Base-by-base conservation (phyloP, 176 grass and related monocot species). In the Alopecurus myosuroides region DNA sequence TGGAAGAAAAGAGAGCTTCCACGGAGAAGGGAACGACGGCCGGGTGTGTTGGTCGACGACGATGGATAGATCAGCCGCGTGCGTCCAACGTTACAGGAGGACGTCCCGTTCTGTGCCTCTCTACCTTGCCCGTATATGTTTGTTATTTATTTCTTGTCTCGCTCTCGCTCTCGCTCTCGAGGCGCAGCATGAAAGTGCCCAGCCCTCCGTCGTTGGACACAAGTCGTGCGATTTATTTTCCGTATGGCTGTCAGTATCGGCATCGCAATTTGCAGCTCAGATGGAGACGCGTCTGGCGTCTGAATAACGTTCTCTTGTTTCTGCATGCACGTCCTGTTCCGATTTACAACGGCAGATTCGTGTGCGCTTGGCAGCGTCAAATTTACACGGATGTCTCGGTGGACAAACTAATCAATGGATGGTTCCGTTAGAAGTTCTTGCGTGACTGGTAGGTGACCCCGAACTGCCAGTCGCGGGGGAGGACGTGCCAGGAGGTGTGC, bases 401-500 rank as follows among this genome's bases (percentile, higher is more conserved):
- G 20, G 51, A 55, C 53, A 56, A 23, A 26, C 23, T 20, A 23
- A 57, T 25, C 3, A 2, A 9, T 61, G 25, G 25, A 14, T 45
- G 4, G 28, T n/a, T n/a, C n/a, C n/a, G n/a, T n/a, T n/a, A n/a
- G 70, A 74, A 74, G 70, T 74, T 74, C 70, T 74, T 74, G 42
- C 26, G 14, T 11, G 26, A 14, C 44, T 74, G 70, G 70, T 74
- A 74, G 37, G 93, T 95, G 79, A 88, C 83, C 2, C 88, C 90
- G 68, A 95, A 95, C 79, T 92, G 76, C 91, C 91, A 96, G 72
- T 91, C 82, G 0, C 30, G 35, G 10, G 88, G 88, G 45, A 88
- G 85, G 61, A 89, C 77, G 11, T 83, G 91, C 88, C 91, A 93
- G 1, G 91, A 96, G 30, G 88, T 93, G 10, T 81, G 82, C 94